Evolutionary conservation across 768 basidiomycete genomes (phyloP).

Genomic region (Cantharellus cinnabarinus): DNA sequence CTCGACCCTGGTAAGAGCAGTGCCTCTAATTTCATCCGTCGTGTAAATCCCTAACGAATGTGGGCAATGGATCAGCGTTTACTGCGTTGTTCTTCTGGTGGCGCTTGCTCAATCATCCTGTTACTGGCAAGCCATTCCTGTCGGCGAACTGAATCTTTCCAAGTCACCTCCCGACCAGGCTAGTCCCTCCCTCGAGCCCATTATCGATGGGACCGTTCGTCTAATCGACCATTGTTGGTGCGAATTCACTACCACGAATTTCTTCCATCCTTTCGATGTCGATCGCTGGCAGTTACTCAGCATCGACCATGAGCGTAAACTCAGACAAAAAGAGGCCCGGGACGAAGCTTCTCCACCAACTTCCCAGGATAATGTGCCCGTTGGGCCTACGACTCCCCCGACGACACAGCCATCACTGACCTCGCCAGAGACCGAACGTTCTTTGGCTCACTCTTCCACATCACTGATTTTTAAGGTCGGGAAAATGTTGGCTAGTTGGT

Average conservation of each 20-base stretch:
- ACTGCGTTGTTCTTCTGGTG: conserved; percentile 63
- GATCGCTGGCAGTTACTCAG: conserved; percentile 55
- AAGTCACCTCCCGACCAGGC: conserved; percentile 33
- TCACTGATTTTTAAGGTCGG: neutral
- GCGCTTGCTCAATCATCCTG: conserved; percentile 77
- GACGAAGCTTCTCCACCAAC: neutral
- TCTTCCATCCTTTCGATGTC: conserved; percentile 63
- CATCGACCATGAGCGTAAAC: conserved; percentile 14
- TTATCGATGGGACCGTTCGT: conserved; percentile 37
- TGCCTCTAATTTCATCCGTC: neutral
- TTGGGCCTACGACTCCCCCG: neutral
- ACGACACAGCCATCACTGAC: neutral
- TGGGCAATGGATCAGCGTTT: conserved; percentile 33
- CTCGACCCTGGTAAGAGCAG: conserved; percentile 52
- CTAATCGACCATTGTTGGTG: conserved; percentile 75
- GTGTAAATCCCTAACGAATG: neutral
- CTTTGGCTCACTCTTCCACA: neutral
- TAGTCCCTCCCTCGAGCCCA: conserved; percentile 29
- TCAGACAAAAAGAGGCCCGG: neutral
- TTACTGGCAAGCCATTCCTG: conserved; percentile 69
- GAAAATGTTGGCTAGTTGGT: neutral
- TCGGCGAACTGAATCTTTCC: conserved; percentile 12
- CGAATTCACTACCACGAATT: conserved; percentile 34
- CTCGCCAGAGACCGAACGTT: neutral
- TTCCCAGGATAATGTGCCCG: neutral